Percentiles rank a stretch among this genome's conserved stretches.
Conservation (phyloP, 2,329 filamentous ascomycete genomes). For the Apiospora phragmitis region DNA sequence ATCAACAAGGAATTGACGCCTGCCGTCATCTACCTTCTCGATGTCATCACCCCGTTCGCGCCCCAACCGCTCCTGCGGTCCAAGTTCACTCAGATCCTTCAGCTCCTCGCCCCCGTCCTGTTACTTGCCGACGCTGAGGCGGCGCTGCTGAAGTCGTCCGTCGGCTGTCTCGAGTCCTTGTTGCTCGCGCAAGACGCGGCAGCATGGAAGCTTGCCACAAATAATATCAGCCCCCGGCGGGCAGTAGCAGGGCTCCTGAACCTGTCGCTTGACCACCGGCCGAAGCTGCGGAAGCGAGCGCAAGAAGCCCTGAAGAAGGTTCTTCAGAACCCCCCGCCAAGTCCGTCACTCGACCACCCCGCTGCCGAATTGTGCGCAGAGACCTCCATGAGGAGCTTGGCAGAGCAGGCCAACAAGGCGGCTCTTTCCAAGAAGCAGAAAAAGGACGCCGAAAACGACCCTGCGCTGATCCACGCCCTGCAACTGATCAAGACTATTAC, state of each 20-base stretch:
- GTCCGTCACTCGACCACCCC: constrained; percentile 89
- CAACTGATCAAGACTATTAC: constrained; percentile 92
- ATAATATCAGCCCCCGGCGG: constrained; percentile 80
- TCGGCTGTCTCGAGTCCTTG: constrained; percentile 91
- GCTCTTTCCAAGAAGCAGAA: constrained; percentile 67
- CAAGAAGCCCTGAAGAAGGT: constrained; percentile 86
- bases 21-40: constrained; percentile 92
- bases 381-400: constrained; percentile 78
- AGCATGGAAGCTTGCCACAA: constrained; percentile 84
- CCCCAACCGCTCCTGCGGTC: constrained; percentile 85
- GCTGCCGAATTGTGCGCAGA: constrained; percentile 96
- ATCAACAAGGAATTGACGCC: constrained; percentile 81
- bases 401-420: constrained; percentile 68
- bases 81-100: constrained; percentile 93
- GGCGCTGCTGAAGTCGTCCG: constrained; percentile 80
- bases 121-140: constrained; percentile 81
- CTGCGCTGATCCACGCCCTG: constrained; percentile 84
- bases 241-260: constrained; percentile 85
- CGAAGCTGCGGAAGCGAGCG: constrained; percentile 91
- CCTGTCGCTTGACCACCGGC: constrained; percentile 81
- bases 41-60: constrained; percentile 82
- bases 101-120: constrained; percentile 80
- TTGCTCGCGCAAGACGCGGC: constrained; percentile 83
- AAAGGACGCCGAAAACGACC: constrained; percentile 68
- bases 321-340: constrained; percentile 82